phyloP scores from a whole-genome alignment of 2,329 filamentous ascomycete species.

The Trichoderma afroharzianum region DNA sequence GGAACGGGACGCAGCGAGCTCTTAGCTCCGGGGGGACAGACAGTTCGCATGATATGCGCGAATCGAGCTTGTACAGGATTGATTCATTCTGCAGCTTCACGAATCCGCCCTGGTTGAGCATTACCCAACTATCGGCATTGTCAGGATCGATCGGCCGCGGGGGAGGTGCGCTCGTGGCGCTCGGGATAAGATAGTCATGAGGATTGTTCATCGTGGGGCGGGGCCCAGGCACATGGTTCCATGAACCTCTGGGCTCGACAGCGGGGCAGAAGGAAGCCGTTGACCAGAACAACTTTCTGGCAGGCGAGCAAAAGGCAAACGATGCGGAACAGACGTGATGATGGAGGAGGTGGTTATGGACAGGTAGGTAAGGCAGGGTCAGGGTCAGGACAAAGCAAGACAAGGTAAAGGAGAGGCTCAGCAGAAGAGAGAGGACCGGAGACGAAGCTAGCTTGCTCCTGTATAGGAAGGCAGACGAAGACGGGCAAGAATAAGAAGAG shows the following conservation, averaged over 20 bases:
- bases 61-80: slow-evolving; percentile 74
- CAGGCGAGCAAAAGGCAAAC: slow-evolving; percentile 22
- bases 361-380: not conserved
- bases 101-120: slow-evolving; percentile 77
- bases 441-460: not conserved
- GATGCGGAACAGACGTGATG: slow-evolving; percentile 1
- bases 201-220: slow-evolving; percentile 39
- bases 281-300: slow-evolving; percentile 17
- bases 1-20: slow-evolving; percentile 59
- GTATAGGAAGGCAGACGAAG: not conserved
- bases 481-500: not conserved
- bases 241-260: slow-evolving; percentile 23
- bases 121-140: slow-evolving; percentile 72
- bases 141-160: slow-evolving; percentile 46
- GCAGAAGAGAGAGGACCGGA: not conserved
- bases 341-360: not conserved
- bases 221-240: slow-evolving; percentile 32
- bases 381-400: not conserved
- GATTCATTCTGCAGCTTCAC: slow-evolving; percentile 82
- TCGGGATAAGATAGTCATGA: slow-evolving; percentile 40
- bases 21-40: slow-evolving; percentile 64
- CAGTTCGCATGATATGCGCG: slow-evolving; percentile 72
- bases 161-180: slow-evolving; percentile 33
- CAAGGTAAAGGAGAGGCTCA: not conserved
- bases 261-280: slow-evolving; percentile 21